Conservation (phyloP, 176 grass and related monocot genomes). For the Chrysopogon serrulatus region DNA sequence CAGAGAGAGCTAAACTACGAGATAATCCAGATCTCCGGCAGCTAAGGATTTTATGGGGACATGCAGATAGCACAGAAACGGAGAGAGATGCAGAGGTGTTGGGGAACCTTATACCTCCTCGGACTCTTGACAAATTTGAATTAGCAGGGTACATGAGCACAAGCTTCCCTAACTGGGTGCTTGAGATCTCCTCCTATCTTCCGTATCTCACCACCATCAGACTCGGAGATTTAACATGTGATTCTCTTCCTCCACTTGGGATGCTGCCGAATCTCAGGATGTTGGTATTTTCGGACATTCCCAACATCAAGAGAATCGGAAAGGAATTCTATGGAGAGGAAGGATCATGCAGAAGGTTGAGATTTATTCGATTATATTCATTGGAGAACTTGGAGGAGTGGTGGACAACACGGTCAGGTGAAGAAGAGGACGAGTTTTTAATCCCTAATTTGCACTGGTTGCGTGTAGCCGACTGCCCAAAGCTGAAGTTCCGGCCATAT, state of each 20-base stretch:
- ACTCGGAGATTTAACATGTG: not conserved
- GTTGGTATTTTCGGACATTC: accelerated
- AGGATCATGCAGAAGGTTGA: not conserved
- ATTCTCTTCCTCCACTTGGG: not conserved
- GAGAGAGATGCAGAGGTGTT: not conserved
- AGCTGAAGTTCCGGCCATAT: not conserved
- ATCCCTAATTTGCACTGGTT: not conserved
- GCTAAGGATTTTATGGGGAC: no score
- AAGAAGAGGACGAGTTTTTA: not conserved
- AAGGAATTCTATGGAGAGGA: not conserved
- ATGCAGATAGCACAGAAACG: no score
- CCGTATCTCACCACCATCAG: not conserved
- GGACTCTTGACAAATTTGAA: accelerated
- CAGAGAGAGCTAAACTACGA: not conserved
- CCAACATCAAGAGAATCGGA: not conserved
- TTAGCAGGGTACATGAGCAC: not conserved
- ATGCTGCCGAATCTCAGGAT: not conserved
- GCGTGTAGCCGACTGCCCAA: not conserved
- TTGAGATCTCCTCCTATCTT: not conserved
- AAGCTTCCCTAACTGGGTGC: not conserved
- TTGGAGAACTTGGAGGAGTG: not conserved
- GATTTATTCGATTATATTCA: accelerated
- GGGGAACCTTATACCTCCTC: not conserved
- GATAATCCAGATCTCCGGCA: not conserved
- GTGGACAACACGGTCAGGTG: not conserved